Base-by-base conservation (phyloP, 2,329 filamentous ascomycete species). In the Penicillium sp. region DNA sequence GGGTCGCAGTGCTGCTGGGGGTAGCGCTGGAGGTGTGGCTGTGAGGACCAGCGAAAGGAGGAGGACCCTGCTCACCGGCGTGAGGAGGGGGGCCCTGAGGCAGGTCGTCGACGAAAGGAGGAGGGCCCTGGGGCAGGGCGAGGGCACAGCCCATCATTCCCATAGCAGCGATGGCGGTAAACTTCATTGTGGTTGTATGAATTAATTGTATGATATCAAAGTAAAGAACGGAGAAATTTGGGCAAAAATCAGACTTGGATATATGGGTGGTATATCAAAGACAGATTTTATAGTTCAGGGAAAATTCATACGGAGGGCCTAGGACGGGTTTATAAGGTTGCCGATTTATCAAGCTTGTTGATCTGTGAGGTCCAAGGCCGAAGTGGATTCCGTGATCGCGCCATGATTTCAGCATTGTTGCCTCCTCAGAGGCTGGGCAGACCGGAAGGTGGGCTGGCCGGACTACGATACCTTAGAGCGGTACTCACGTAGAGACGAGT, bases 121-220 rank as follows among this genome's bases (percentile, higher is more conserved):
- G 46, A 45, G 50, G 34, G 14, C 48, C 55, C 26, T 63, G 59
- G 39, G 61, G 61, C 2, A 61, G 47, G 49, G 63, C 63, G 52
- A 65, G 59, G 62, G 61, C 62, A 29, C 62, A 64, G 57, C 62
- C 58, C 62, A 64, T 59, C 57, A 65, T 57, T 42, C 62, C 59
- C 58, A 64, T 53, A 24, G 50, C 50, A 44, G 59, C 57, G 53
- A 61, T 16, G 10, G 58, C 50, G 22, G 56, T 56, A 57, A 53
- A 64, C 56, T 60, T 65, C 63, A 65, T 65, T 55, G 42, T 59
- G 47, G 24, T 37, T 24, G 34, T 51, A 20, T 18, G 5, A 29
- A 51, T 47, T 18, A 45, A 50, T 55, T 46, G 29, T 22, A 38
- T 11, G 20, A 50, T 51, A 45, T 18, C 14, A 16, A 13, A 46